phyloP scores from a whole-genome alignment of 129 eudicot genomes.

The Pittosporum tobira region DNA sequence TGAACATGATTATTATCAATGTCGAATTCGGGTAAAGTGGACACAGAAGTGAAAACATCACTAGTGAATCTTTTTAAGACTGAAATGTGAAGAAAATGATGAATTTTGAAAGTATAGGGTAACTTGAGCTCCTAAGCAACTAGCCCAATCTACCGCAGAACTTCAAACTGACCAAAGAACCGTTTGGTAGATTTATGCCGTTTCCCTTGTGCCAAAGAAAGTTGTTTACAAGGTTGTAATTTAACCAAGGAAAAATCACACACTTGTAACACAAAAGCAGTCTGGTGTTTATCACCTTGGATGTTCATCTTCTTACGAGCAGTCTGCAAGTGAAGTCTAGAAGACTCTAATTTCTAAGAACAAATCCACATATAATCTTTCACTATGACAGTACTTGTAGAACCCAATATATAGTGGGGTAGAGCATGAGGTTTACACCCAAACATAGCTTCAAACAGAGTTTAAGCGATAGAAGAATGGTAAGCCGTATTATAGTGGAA shows the following conservation, averaged over 20 bases:
- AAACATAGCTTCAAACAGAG: slow-evolving; percentile 10
- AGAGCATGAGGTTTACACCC: not conserved
- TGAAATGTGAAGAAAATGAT: too few species aligned
- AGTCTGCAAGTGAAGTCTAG: not conserved
- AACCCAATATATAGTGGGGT: not conserved
- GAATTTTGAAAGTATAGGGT: too few species aligned
- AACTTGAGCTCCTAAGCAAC: too few species aligned
- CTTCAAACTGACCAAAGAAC: not conserved
- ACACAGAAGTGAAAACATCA: too few species aligned
- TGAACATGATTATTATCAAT: too few species aligned
- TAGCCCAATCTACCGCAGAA: not conserved
- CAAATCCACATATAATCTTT: not conserved
- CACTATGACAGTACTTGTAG: not conserved
- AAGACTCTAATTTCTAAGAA: not conserved
- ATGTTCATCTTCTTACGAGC: not conserved
- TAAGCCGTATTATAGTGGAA: slow-evolving; percentile 7
- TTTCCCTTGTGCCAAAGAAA: not conserved
- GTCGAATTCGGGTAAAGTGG: too few species aligned
- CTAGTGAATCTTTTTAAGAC: too few species aligned
- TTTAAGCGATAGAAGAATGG: not conserved
- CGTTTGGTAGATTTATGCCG: not conserved
- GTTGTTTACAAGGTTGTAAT: not conserved
- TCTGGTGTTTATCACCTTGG: not conserved
- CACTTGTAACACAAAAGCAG: not conserved
- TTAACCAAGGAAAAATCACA: not conserved